phyloP scores from a whole-genome alignment of 352 stramenopile genomes.

The Pythium myriotylum region DNA sequence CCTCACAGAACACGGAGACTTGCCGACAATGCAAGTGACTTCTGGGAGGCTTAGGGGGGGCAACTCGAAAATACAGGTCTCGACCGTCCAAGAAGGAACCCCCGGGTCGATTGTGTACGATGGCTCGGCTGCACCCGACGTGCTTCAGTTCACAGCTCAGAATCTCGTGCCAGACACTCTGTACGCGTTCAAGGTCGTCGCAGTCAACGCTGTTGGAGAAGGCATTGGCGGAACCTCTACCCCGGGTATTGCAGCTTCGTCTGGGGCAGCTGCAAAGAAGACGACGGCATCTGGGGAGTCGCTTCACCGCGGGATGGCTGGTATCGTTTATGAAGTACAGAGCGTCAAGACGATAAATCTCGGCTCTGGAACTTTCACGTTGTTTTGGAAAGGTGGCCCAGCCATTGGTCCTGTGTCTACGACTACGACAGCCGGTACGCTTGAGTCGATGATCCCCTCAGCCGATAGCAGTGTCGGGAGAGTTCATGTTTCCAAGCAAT shows the following conservation, averaged over 20 bases:
- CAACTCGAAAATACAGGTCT: constrained; percentile 65
- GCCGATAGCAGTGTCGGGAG: constrained; percentile 39
- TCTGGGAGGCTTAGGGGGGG: constrained; percentile 84
- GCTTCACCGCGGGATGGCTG: constrained; percentile 90
- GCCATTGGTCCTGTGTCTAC: constrained; percentile 47
- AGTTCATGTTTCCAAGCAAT: constrained; percentile 64
- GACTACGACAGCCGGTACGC: constrained; percentile 38
- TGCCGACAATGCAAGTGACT: constrained; percentile 92
- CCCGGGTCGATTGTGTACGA: constrained; percentile 92
- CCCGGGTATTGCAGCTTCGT: constrained; percentile 90
- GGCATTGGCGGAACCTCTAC: constrained; percentile 87
- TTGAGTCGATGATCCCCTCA: constrained; percentile 45
- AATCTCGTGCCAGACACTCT: constrained; percentile 88
- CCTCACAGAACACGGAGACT: constrained; percentile 91
- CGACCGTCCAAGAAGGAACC: constrained; percentile 84
- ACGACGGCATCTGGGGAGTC: constrained; percentile 91
- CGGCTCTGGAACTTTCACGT: constrained; percentile 44
- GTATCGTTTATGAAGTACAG: constrained; percentile 96
- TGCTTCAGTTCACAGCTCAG: constrained; percentile 70
- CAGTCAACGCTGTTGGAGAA: constrained; percentile 91
- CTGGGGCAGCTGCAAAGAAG: constrained; percentile 81
- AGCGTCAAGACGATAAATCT: constrained; percentile 68
- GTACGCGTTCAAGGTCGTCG: constrained; percentile 93
- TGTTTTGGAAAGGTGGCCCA: constrained; percentile 42
- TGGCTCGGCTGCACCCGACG: constrained; percentile 78